These are phyloP conservation scores for Trichoderma koningii DNA, from an alignment of 2,329 filamentous ascomycete species.

Conservation along the genomic window DNA sequence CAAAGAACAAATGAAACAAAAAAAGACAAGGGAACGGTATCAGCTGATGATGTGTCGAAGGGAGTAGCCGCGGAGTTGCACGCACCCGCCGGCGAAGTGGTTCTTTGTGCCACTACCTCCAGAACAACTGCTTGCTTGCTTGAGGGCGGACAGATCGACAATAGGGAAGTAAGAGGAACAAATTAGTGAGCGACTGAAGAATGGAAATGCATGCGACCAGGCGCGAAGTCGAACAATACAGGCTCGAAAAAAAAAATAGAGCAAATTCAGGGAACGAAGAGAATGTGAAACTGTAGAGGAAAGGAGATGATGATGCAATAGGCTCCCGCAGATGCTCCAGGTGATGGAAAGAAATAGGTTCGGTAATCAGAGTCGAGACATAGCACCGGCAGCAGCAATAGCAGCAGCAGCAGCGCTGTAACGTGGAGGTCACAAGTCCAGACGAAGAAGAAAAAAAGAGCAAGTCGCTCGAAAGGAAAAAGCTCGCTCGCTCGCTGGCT, in stretches of 20 bases:
- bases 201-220: constrained; percentile 4
- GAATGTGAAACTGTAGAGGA: background rate
- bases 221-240: background rate
- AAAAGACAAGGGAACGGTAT: background rate
- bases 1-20: background rate
- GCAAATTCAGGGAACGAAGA: background rate
- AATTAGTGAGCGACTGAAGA: background rate
- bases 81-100: background rate
- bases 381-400: background rate
- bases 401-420: background rate
- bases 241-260: background rate
- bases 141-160: background rate
- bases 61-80: constrained; percentile 1
- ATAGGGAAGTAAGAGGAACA: background rate
- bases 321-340: background rate
- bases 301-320: background rate
- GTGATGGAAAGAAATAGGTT: background rate
- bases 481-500: too few species aligned
- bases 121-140: background rate
- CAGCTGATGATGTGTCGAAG: constrained; percentile 4
- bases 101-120: background rate
- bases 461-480: too few species aligned
- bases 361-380: background rate
- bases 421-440: too few species aligned
- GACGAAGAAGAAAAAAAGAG: too few species aligned